Evolutionary conservation across 306 rosid genomes (phyloP).

Genomic region (Vigna trinervia): DNA sequence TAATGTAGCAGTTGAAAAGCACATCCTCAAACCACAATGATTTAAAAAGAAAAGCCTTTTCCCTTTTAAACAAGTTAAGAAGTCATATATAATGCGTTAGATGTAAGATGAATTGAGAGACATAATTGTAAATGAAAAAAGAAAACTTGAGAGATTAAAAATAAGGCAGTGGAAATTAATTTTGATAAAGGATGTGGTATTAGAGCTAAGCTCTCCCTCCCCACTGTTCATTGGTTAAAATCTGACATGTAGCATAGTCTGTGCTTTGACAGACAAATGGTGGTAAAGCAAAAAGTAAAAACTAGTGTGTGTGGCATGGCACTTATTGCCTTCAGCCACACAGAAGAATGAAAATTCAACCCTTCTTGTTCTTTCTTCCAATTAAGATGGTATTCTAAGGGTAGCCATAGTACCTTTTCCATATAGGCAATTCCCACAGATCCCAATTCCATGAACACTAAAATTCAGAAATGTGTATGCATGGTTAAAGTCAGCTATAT

Average conservation of each 20-base stretch:
- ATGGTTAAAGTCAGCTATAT: conserved; percentile 34
- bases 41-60: neutral
- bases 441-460: conserved; percentile 40
- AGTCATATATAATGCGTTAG: neutral
- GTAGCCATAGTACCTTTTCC: conserved; percentile 43
- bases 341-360: conserved; percentile 16
- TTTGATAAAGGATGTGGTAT: conserved; percentile 38
- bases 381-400: conserved; percentile 38
- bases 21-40: neutral
- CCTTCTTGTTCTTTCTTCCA: conserved; percentile 36
- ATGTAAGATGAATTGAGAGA: neutral
- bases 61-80: neutral
- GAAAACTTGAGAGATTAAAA: neutral
- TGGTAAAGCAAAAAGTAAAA: conserved; percentile 53
- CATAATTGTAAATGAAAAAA: neutral
- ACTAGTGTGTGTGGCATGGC: conserved; percentile 52
- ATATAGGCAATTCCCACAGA: conserved; percentile 27
- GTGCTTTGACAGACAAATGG: conserved; percentile 69
- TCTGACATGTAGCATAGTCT: conserved; percentile 55
- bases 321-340: conserved; percentile 46
- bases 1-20: neutral
- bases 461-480: conserved; percentile 36
- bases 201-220: conserved; percentile 43
- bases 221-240: conserved; percentile 55
- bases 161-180: neutral